These are phyloP conservation scores for Lentinula lateritia DNA, from an alignment of 768 basidiomycete genomes.

Conservation along the genomic window DNA sequence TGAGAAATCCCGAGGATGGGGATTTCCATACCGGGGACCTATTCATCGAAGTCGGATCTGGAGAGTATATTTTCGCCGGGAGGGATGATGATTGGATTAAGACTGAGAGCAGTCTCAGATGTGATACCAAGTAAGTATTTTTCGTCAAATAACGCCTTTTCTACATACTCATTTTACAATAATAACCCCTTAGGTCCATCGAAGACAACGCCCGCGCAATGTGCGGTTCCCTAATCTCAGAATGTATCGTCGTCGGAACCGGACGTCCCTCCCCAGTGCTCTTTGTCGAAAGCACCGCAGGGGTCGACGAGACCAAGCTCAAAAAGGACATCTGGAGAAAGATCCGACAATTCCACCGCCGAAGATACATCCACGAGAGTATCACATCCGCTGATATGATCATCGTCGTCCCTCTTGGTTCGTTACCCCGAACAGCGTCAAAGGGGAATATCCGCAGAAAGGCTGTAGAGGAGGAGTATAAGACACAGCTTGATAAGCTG, in stretches of 20 bases:
- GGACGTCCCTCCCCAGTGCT: slow-evolving; percentile 76
- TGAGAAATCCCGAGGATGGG: slow-evolving; percentile 52
- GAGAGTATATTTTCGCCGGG: slow-evolving; percentile 60
- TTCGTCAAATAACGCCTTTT: neutral
- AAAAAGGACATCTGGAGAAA: slow-evolving; percentile 72
- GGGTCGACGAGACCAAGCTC: slow-evolving; percentile 50
- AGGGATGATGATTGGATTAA: slow-evolving; percentile 87
- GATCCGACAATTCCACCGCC: slow-evolving; percentile 65
- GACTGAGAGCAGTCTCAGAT: slow-evolving; percentile 70
- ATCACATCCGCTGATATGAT: slow-evolving; percentile 62
- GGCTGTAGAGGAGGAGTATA: slow-evolving; percentile 70
- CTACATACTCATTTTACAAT: neutral
- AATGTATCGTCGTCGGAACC: slow-evolving; percentile 73
- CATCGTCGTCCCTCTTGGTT: slow-evolving; percentile 52
- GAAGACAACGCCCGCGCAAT: slow-evolving; percentile 69
- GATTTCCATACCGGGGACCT: slow-evolving; percentile 79
- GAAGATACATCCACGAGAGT: slow-evolving; percentile 76
- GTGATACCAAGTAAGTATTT: slow-evolving; percentile 59
- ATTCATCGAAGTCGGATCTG: slow-evolving; percentile 57
- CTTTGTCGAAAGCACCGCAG: slow-evolving; percentile 59
- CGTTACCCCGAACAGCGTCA: slow-evolving; percentile 74
- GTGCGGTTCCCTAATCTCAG: slow-evolving; percentile 59
- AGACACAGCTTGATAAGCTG: slow-evolving; percentile 50
- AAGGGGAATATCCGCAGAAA: slow-evolving; percentile 79
- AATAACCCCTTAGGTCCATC: slow-evolving; percentile 44